Evolutionary conservation across 169 alveolate species (phyloP), one percentile per base, ranked within the genome.

Genomic region (Babesia caballi): DNA sequence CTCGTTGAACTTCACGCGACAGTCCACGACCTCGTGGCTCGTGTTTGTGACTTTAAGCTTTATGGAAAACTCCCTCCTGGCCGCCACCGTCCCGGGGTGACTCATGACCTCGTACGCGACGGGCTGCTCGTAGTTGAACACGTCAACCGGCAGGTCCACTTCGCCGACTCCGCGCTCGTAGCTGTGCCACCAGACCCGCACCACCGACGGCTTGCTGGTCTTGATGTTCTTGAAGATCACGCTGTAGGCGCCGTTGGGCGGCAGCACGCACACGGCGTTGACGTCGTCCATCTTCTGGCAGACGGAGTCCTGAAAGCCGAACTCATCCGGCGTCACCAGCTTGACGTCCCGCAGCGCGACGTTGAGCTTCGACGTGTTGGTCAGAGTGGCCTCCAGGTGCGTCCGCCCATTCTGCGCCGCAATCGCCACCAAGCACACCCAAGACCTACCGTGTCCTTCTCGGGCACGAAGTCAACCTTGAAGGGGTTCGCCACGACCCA

Each of bases 401-500:
- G 30, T 4, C 17, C 60, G 2, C 17, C 84, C 84, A 27, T 25
- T 63, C 82, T 71, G 69, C 5, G 33, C 11, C 23, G 41, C 21
- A 7, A 23, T 2, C 6, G 27, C 25, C 28, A 19, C 12, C 14
- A 15, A 12, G n/a, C 11, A 6, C 25, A 12, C 33, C 0, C 14
- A 11, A 1, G 36, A 61, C 69, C 40, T 40, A 71, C 82, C 17
- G 82, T 19, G 11, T 57, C 66, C n/a, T 25, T 54, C 19, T 46
- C 51, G 23, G n/a, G 50, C 3, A 40, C 17, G 58, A 41, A 63
- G 8, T 60, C 49, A 25, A 58, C 28, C 41, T 71, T 9, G 12
- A 71, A 15, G 4, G 82, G 82, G 51, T 71, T 61, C 21, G 46
- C 60, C 52, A 51, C 67, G n/a, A 58, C 58, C 82, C 82, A 71